Percentiles rank a stretch among this genome's conserved stretches.
These are phyloP conservation scores for Juglanconis oblonga DNA, from an alignment of 2,329 filamentous ascomycete species.

Conservation along the genomic window DNA sequence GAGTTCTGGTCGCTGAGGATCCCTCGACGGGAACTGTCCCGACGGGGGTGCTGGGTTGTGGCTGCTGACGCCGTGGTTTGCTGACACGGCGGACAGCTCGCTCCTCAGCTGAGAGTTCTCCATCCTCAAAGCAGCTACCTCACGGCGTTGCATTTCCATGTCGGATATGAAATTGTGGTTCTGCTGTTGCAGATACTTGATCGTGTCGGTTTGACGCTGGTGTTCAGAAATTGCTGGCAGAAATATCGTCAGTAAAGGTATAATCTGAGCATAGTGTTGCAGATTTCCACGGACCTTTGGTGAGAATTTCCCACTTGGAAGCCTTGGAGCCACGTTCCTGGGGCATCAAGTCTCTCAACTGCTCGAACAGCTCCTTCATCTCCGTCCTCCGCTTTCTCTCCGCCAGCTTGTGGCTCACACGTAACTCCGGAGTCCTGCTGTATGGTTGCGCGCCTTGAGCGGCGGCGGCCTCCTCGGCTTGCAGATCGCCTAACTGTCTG, in stretches of 20 bases:
- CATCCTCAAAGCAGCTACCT: conserved; percentile 45
- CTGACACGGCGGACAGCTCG: conserved; percentile 26
- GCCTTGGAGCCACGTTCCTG: conserved; percentile 81
- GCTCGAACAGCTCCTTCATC: conserved; percentile 86
- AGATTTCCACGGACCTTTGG: conserved; percentile 67
- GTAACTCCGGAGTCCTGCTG: conserved; percentile 76
- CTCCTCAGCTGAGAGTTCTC: conserved; percentile 47
- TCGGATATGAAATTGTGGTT: conserved; percentile 41
- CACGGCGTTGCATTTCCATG: conserved; percentile 46
- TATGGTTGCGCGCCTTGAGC: conserved; percentile 67
- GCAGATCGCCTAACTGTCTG: conserved; percentile 65
- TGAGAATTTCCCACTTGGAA: conserved; percentile 86
- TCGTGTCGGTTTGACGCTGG: conserved; percentile 49
- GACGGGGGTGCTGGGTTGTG: conserved; percentile 19
- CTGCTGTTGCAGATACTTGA: conserved; percentile 45
- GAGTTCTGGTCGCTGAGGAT: conserved; percentile 44
- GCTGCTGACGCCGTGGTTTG: conserved; percentile 21
- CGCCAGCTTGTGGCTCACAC: conserved; percentile 81
- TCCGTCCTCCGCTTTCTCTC: conserved; percentile 81
- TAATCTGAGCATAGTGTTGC: too few species aligned
- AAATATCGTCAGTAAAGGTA: conserved; percentile 7
- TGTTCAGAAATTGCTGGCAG: conserved; percentile 58
- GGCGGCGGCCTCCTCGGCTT: conserved; percentile 54
- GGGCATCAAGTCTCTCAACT: conserved; percentile 73
- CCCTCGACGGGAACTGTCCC: conserved; percentile 27